phyloP scores from a whole-genome alignment of 106 monocot genomes.

The Narthecium ossifragum region DNA sequence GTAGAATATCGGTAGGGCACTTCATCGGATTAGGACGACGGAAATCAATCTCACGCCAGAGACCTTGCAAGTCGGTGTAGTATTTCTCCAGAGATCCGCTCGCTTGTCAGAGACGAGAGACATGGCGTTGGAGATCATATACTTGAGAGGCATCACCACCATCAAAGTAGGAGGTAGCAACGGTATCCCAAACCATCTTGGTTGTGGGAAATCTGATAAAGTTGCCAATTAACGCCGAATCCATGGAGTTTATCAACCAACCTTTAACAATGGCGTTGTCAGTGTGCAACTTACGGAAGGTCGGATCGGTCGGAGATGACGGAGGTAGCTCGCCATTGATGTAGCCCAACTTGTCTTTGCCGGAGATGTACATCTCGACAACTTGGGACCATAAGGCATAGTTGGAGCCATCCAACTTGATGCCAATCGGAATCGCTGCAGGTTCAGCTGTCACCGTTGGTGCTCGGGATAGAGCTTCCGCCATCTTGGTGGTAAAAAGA shows the following conservation, averaged over 20 bases:
- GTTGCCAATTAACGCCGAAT: not conserved
- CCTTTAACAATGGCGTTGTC: slow-evolving; percentile 17
- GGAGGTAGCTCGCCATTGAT: slow-evolving; percentile 4
- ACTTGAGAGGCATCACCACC: slow-evolving; percentile 7
- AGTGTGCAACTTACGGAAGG: not conserved
- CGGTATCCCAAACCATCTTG: slow-evolving; percentile 7
- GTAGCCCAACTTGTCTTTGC: slow-evolving; percentile 19
- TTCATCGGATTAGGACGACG: slow-evolving; percentile 3
- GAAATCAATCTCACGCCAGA: slow-evolving; percentile 7
- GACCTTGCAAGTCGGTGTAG: too few relatives aligned
- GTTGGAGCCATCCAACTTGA: slow-evolving; percentile 15
- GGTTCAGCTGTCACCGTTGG: not conserved
- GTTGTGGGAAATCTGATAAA: slow-evolving; percentile 9
- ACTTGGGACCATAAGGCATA: slow-evolving; percentile 20
- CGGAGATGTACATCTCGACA: slow-evolving; percentile 17
- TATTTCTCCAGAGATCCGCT: slow-evolving; percentile 1
- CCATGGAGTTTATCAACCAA: slow-evolving; percentile 16
- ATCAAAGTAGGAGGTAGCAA: slow-evolving; percentile 11
- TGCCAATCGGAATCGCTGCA: not conserved
- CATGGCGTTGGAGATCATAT: slow-evolving; percentile 2
- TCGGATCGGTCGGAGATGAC: not conserved
- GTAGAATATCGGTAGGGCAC: too few relatives aligned
- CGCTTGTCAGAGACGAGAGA: slow-evolving; percentile 7
- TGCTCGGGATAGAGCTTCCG: not conserved
- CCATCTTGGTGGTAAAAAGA: too few relatives aligned